Conservation (phyloP, 306 rosid species). For the Canavalia ensiformis region DNA sequence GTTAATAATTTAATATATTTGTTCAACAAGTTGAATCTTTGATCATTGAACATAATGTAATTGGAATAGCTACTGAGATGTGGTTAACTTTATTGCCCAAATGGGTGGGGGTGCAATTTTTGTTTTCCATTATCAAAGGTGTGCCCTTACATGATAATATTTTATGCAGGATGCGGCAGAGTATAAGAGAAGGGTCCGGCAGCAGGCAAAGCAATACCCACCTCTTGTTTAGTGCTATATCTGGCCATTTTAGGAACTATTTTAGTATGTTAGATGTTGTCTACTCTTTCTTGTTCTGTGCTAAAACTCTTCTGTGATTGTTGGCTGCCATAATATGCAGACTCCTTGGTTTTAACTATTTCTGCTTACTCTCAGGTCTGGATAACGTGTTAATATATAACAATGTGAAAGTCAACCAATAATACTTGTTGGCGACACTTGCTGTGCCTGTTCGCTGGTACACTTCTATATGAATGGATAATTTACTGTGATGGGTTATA, state of each 20-base stretch:
- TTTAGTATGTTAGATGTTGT: conserved; percentile 53
- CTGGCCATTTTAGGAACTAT: conserved; percentile 45
- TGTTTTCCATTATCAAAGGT: not conserved
- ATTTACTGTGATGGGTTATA: conserved; percentile 29
- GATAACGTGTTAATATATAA: conserved; percentile 55
- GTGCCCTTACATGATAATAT: conserved; percentile 43
- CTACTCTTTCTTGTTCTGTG: conserved; percentile 53
- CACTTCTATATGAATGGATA: conserved; percentile 45
- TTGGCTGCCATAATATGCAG: conserved; percentile 52
- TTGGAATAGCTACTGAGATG: conserved; percentile 14
- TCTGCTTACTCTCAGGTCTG: conserved; percentile 48
- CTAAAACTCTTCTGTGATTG: conserved; percentile 49
- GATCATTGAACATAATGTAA: conserved; percentile 31
- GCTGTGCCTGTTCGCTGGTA: conserved; percentile 49
- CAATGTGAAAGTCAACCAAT: conserved; percentile 50
- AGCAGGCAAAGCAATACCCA: conserved; percentile 92
- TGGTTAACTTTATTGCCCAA: not conserved
- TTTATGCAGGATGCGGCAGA: conserved; percentile 76
- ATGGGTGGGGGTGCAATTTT: not conserved
- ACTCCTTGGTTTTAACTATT: conserved; percentile 53
- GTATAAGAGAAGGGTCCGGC: conserved; percentile 88
- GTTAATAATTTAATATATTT: not conserved
- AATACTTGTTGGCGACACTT: conserved; percentile 59
- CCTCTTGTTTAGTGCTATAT: conserved; percentile 68
- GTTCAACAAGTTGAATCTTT: not conserved